phyloP scores from a whole-genome alignment of 2,329 filamentous ascomycete genomes.

The Pestalotiopsis sp. region DNA sequence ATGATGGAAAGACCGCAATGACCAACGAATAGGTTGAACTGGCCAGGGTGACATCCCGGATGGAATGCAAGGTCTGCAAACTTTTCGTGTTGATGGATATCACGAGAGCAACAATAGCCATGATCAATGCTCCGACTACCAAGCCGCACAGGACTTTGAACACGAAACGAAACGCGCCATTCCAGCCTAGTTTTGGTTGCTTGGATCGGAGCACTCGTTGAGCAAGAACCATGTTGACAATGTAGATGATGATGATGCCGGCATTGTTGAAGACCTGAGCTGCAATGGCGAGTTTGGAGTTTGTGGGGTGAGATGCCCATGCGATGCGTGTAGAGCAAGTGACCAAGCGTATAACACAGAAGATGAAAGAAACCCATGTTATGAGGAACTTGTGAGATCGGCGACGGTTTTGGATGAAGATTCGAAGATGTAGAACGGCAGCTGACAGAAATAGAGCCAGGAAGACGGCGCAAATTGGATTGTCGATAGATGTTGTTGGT shows the following conservation, averaged over 20 bases:
- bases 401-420: neutral
- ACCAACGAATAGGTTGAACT: neutral
- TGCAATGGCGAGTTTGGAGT: slow-evolving; percentile 35
- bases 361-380: neutral
- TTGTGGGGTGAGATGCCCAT: slow-evolving; percentile 20
- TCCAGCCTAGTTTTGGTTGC: neutral
- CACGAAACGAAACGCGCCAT: neutral
- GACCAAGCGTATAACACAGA: slow-evolving; percentile 3
- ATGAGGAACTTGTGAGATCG: slow-evolving; percentile 7
- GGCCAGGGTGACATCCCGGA: neutral
- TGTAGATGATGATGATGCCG: slow-evolving; percentile 3
- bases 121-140: neutral
- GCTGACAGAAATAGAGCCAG: neutral
- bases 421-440: neutral
- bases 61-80: neutral
- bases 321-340: slow-evolving; percentile 6
- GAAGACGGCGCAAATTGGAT: neutral
- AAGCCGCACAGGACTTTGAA: neutral
- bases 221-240: slow-evolving; percentile 8
- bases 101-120: neutral
- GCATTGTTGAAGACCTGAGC: slow-evolving; percentile 28
- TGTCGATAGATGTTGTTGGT: neutral
- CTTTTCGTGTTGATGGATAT: slow-evolving; percentile 2
- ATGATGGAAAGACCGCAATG: slow-evolving; percentile 11
- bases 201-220: neutral